Evolutionary conservation across 495 filamentous ascomycete species (phyloP).

Genomic region (Cercophora samala): DNA sequence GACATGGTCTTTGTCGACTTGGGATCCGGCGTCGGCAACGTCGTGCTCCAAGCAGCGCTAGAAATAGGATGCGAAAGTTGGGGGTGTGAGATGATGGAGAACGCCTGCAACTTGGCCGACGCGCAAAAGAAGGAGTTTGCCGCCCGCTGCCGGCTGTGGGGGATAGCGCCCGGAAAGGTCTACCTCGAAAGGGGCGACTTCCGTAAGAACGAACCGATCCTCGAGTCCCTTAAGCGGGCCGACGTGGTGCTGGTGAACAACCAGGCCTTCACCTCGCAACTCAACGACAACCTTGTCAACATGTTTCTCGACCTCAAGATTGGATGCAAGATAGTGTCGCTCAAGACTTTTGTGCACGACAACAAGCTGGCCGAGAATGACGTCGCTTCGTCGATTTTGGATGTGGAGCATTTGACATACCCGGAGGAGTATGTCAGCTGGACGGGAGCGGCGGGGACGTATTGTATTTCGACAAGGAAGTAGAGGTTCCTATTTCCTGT

Average conservation of each 20-base stretch:
- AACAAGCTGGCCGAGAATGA: conserved; percentile 50
- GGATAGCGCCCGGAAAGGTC: conserved; percentile 73
- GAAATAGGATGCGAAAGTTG: conserved; percentile 92
- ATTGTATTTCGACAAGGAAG: conserved; percentile 86
- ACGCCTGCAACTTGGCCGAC: conserved; percentile 78
- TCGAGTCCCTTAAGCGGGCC: conserved; percentile 69
- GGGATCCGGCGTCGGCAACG: conserved; percentile 92
- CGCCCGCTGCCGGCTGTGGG: conserved; percentile 84
- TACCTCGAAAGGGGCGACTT: conserved; percentile 83
- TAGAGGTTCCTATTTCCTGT: conserved; percentile 21
- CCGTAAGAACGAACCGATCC: conserved; percentile 65
- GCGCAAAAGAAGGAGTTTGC: conserved; percentile 82
- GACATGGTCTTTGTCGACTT: conserved; percentile 88
- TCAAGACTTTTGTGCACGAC: conserved; percentile 47
- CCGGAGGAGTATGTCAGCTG: conserved; percentile 85
- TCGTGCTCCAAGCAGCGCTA: conserved; percentile 88
- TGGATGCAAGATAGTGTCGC: conserved; percentile 74
- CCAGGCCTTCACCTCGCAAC: conserved; percentile 81
- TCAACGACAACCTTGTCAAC: conserved; percentile 81
- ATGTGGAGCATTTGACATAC: conserved; percentile 72
- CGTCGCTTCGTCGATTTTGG: conserved; percentile 69
- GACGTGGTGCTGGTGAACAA: conserved; percentile 97
- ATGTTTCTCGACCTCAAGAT: conserved; percentile 94
- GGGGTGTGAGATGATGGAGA: conserved; percentile 94
- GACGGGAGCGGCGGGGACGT: conserved; percentile 78